Evolutionary conservation across 83 land plant genomes (phyloP).

Genomic region (Picea abies): DNA sequence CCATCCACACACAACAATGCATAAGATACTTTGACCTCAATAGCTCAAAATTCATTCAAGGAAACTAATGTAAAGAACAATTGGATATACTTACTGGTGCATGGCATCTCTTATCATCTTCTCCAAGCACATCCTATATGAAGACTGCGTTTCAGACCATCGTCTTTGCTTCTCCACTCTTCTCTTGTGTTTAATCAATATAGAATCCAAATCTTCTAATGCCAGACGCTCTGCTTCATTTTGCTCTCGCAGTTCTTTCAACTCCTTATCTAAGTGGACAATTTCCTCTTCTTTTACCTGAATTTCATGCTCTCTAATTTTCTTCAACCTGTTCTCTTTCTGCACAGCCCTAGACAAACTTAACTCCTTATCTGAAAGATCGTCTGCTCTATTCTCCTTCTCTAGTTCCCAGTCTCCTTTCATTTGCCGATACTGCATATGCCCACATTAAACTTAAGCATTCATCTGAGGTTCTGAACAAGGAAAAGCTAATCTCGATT

Average conservation of each 20-base stretch:
- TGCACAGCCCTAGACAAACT: constrained; percentile 5
- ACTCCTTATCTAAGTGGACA: constrained; percentile 54
- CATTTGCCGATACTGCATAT: constrained; percentile 19
- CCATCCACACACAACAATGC: background rate
- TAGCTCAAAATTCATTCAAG: background rate
- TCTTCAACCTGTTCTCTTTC: constrained; percentile 10
- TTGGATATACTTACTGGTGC: constrained; percentile 81
- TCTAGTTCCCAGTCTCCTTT: constrained; percentile 18
- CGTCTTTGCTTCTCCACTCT: constrained; percentile 84
- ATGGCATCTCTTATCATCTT: constrained; percentile 97
- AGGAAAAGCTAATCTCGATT: background rate
- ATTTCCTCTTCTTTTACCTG: constrained; percentile 57
- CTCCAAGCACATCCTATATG: constrained; percentile 84
- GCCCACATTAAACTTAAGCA: background rate
- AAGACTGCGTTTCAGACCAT: constrained; percentile 87
- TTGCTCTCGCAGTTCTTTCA: constrained; percentile 48
- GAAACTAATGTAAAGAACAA: background rate
- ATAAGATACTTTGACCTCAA: constrained; percentile 4
- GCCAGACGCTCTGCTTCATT: constrained; percentile 70
- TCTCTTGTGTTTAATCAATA: constrained; percentile 62
- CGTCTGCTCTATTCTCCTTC: constrained; percentile 10
- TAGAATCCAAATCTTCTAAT: constrained; percentile 67
- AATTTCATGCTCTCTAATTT: constrained; percentile 35
- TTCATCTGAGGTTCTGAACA: background rate
- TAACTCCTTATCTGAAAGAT: constrained; percentile 1